Percentiles rank a stretch among this genome's conserved stretches.
These are phyloP conservation scores for Solanum pinnatisectum DNA, from an alignment of 257 asterid species.

Conservation along the genomic window DNA sequence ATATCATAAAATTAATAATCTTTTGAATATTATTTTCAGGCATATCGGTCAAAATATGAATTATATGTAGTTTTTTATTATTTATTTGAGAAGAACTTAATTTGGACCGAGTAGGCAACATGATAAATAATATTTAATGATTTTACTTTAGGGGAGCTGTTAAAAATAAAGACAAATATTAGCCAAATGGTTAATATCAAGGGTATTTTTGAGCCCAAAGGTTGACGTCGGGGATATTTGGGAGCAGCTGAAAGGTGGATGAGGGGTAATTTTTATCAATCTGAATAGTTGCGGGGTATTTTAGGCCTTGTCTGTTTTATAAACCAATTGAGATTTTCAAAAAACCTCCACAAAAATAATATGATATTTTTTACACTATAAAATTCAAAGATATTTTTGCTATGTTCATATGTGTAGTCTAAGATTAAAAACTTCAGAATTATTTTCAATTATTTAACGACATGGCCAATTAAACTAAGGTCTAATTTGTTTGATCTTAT, in stretches of 20 bases:
- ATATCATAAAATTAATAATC: background rate
- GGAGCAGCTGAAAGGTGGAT: background rate
- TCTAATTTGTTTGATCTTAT: background rate
- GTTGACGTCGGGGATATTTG: background rate
- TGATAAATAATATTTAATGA: no score
- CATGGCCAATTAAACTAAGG: background rate
- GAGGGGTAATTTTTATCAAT: background rate
- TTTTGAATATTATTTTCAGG: background rate
- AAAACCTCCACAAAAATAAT: background rate
- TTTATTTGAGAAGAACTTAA: background rate
- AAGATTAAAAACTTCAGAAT: background rate
- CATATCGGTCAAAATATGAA: background rate
- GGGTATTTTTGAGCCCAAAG: background rate
- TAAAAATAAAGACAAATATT: no score
- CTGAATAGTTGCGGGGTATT: background rate
- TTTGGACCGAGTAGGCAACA: background rate
- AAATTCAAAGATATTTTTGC: background rate
- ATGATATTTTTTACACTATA: background rate
- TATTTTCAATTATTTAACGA: no score
- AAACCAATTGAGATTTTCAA: background rate
- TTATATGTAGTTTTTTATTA: background rate
- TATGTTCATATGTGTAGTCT: background rate
- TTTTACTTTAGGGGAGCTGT: background rate
- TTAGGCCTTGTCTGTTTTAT: background rate
- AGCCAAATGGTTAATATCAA: background rate